Evolutionary conservation across 2,329 filamentous ascomycete genomes (phyloP).

Genomic region (Arthrobotrys sinensis): DNA sequence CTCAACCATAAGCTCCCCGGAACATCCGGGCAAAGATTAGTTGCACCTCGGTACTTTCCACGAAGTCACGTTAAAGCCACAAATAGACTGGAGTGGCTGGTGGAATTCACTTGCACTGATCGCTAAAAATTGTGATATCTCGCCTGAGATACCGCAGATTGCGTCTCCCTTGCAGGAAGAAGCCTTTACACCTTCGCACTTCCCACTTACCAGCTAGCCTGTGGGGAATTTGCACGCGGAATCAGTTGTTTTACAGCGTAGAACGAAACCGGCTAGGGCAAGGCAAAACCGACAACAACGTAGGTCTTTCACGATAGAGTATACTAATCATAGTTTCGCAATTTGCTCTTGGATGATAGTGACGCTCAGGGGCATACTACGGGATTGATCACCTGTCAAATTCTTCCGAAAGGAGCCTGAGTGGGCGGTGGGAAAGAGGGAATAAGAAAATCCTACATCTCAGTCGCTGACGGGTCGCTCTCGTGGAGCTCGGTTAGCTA

Average conservation of each 20-base stretch:
- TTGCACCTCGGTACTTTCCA: background rate
- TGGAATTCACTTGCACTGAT: constrained; percentile 8
- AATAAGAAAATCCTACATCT: constrained; percentile 9
- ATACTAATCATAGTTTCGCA: constrained; percentile 58
- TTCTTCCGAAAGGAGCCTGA: constrained; percentile 33
- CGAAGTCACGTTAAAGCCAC: constrained; percentile 34
- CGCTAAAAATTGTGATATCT: constrained; percentile 27
- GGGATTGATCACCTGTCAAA: constrained; percentile 23
- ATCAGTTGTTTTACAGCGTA: constrained; percentile 23
- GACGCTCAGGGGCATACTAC: background rate
- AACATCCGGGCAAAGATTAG: constrained; percentile 30
- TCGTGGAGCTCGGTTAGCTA: constrained; percentile 16
- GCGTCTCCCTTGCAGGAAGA: constrained; percentile 2
- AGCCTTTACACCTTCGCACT: constrained; percentile 51
- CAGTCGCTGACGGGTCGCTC: constrained; percentile 36
- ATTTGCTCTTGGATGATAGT: background rate
- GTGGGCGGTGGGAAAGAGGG: background rate
- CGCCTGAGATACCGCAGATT: constrained; percentile 38
- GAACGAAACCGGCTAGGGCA: constrained; percentile 23
- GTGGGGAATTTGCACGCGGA: constrained; percentile 24
- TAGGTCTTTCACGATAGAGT: constrained; percentile 2
- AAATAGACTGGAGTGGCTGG: constrained; percentile 42
- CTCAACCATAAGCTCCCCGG: constrained; percentile 36
- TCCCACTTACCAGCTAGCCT: constrained; percentile 36
- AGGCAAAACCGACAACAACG: constrained; percentile 41